These are phyloP conservation scores for Aphanomyces stellatus DNA, from an alignment of 352 stramenopile species.

Conservation along the genomic window DNA sequence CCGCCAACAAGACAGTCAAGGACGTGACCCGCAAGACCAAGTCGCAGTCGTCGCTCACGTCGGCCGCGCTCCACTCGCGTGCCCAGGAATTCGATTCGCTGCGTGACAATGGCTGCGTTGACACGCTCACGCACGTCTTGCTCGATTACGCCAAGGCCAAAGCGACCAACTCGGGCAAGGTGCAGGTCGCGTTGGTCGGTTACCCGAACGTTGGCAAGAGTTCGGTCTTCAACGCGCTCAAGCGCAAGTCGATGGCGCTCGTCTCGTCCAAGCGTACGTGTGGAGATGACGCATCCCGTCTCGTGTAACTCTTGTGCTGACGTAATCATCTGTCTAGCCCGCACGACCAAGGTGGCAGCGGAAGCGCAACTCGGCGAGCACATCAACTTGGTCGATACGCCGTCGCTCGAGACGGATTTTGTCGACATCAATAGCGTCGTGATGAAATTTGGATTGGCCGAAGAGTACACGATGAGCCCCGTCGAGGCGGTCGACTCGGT, in stretches of 20 bases:
- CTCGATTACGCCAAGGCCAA: conserved; percentile 89
- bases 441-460: conserved; percentile 92
- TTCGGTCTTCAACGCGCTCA: conserved; percentile 94
- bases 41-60: conserved; percentile 36
- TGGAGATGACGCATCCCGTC: background rate
- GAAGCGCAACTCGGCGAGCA: conserved; percentile 97
- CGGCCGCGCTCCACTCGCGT: conserved; percentile 59
- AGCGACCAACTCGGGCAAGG: conserved; percentile 49
- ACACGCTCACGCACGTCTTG: conserved; percentile 90
- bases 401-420: conserved; percentile 95
- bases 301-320: background rate
- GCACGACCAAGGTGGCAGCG: conserved; percentile 64
- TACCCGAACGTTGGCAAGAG: conserved; percentile 97
- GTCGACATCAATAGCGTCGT: conserved; percentile 73
- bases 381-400: conserved; percentile 94
- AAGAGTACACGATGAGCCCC: conserved; percentile 91
- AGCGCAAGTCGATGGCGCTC: conserved; percentile 48
- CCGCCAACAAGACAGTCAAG: conserved; percentile 79
- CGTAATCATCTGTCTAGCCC: conserved; percentile 21
- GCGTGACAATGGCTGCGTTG: conserved; percentile 71
- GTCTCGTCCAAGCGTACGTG: conserved; percentile 34
- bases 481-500: conserved; percentile 88
- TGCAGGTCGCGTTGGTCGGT: conserved; percentile 95
- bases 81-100: conserved; percentile 52
- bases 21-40: conserved; percentile 85